Base-by-base conservation (phyloP, 108 stramenopile genomes). In the Parietichytrium sp. region DNA sequence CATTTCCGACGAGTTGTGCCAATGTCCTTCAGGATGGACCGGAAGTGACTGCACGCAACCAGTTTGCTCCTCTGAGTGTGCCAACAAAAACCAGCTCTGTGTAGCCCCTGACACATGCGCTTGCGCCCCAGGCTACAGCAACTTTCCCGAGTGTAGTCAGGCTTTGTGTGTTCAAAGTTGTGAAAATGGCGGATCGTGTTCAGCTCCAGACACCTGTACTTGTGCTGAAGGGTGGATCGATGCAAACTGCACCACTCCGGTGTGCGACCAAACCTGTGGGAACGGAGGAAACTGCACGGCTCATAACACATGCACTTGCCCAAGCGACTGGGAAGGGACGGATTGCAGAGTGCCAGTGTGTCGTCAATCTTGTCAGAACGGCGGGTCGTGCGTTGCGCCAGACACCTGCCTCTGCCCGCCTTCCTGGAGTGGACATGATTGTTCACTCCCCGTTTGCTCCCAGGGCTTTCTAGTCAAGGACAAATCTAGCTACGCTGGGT, bases 221-320 rank as follows among this genome's bases (percentile, higher is more conserved):
- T 95, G 94, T 78, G 30, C 77, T 13, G 48, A 31, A 10, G 94
- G 94, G 8, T 95, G 94, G 94, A 93, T 93, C 79, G 94, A 94
- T 79, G 49, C 91, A 4, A 93, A 94, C 86, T 95, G 94, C 86
- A 93, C 93, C 15, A 93, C 92, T 20, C 94, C 94, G 4, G 93
- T 95, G 4, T 95, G 94, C 83, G 79, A 83, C 20, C 89, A 91
- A 53, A 95, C 94, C n/a, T 95, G 94, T 83, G 93, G 92, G 25
- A 94, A 95, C 82, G 92, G 93, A 8, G 94, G 93, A 20, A 93
- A 94, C 84, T 95, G 94, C 85, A 93, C 92, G 8, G 87, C 81
- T 3, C 93, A 93, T 4, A 85, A 93, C 47, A 54, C 54, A 26
- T 95, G 94, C 79, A 48, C 90, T 27, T 95, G 94, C 79, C 90